phyloP scores from a whole-genome alignment of 2,329 filamentous ascomycete species.

The Hypoxylon rubiginosum region DNA sequence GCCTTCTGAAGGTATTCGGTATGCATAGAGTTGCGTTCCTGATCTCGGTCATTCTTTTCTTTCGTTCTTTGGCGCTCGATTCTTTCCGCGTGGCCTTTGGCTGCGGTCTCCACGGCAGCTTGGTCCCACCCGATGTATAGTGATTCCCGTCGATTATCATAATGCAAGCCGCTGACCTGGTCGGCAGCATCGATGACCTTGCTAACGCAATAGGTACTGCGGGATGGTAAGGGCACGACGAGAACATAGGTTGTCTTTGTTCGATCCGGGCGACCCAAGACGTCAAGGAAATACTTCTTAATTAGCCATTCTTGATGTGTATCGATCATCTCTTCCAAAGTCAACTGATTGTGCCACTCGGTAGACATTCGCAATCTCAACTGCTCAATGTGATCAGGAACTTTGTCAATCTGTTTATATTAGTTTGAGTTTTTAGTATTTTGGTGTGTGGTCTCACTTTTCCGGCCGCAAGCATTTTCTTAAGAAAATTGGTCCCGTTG shows the following conservation, averaged over 20 bases:
- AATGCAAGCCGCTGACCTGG: constrained; percentile 26
- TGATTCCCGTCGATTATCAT: constrained; percentile 10
- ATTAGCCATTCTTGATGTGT: constrained; percentile 21
- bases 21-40: constrained; percentile 19
- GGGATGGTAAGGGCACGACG: constrained; percentile 19
- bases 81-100: constrained; percentile 12
- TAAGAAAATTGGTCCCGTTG: constrained; percentile 32
- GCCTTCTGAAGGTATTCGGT: constrained; percentile 24
- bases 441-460: constrained; percentile 18
- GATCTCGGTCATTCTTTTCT: constrained; percentile 9
- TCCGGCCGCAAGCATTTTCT: constrained; percentile 27
- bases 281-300: constrained; percentile 37
- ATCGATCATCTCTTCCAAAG: constrained; percentile 15
- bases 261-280: constrained; percentile 27
- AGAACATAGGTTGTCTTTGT: constrained; percentile 34
- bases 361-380: constrained; percentile 30
- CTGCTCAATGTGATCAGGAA: constrained; percentile 31
- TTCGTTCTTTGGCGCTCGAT: constrained; percentile 7
- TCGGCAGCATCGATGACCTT: constrained; percentile 11
- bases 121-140: constrained; percentile 37
- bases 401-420: constrained; percentile 31
- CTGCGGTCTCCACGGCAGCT: constrained; percentile 17
- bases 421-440: not conserved
- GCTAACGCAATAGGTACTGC: constrained; percentile 3
- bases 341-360: constrained; percentile 36